Evolutionary conservation across 1,284 basidiomycete genomes (phyloP).

Genomic region (Apiotrichum sp.): DNA sequence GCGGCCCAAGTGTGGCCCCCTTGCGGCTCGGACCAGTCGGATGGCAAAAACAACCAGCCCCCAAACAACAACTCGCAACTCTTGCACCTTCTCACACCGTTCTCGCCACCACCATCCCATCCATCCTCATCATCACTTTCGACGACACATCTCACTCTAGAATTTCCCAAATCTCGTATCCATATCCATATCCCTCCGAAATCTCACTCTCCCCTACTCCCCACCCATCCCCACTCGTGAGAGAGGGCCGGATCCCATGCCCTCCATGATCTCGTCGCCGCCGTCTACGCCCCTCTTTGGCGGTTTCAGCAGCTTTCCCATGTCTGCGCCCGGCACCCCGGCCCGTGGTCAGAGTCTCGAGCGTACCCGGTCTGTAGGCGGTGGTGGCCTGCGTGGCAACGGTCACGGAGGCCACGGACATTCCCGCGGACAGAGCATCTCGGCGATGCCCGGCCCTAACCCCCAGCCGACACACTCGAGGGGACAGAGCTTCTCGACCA

Average conservation of each 20-base stretch:
- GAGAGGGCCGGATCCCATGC: background rate
- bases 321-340: background rate
- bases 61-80: background rate
- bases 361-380: conserved; percentile 10
- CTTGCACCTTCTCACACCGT: too few relatives aligned
- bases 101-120: background rate
- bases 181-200: background rate
- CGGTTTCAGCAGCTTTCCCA: background rate
- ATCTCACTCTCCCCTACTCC: background rate
- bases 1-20: too few relatives aligned
- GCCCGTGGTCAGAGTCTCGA: background rate
- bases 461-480: conserved; percentile 1
- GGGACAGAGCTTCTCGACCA: conserved; percentile 5
- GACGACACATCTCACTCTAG: background rate
- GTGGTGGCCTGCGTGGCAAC: background rate
- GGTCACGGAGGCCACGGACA: conserved; percentile 1
- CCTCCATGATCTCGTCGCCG: background rate
- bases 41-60: conserved; percentile 1
- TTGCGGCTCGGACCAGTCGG: too few relatives aligned
- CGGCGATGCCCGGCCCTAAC: background rate
- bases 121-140: background rate
- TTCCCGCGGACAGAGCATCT: background rate
- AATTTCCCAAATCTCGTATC: background rate
- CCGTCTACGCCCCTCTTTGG: background rate
- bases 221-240: too few relatives aligned